Percentiles rank a stretch among this genome's conserved stretches.
Evolutionary conservation across 2,329 filamentous ascomycete genomes (phyloP).

Genomic region (Pezizomycotina sp.): DNA sequence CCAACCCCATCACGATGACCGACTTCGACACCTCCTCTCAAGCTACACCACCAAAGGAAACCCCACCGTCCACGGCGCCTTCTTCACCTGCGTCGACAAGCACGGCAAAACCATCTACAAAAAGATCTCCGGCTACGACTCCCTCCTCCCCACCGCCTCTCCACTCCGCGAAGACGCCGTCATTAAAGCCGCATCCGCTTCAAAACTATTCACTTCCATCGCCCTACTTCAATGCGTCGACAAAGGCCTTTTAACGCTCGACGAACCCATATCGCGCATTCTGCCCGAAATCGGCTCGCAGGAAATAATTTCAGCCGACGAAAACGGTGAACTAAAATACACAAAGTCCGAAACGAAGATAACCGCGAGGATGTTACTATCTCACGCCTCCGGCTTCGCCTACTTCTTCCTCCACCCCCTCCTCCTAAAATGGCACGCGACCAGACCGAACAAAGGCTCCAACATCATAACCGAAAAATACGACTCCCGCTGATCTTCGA

Average conservation of each 20-base stretch:
- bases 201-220: conserved; percentile 37
- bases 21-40: conserved; percentile 2
- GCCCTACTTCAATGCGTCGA: conserved; percentile 41
- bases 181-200: conserved; percentile 30
- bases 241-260: conserved; percentile 34
- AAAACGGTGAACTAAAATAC: conserved; percentile 28
- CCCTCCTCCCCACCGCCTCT: neutral
- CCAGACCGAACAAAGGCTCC: conserved; percentile 22
- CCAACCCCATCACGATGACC: conserved; percentile 1
- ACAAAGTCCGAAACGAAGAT: conserved; percentile 30
- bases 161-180: conserved; percentile 26
- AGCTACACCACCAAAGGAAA: conserved; percentile 4
- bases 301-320: conserved; percentile 34
- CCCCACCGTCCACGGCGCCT: conserved; percentile 1
- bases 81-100: conserved; percentile 4
- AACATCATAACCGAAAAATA: conserved; percentile 28
- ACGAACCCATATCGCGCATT: conserved; percentile 33
- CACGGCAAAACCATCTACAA: conserved; percentile 3
- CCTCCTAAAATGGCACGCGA: conserved; percentile 8
- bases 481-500: conserved; percentile 35
- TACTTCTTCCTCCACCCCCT: conserved; percentile 32
- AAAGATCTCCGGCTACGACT: conserved; percentile 1
- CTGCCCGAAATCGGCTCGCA: conserved; percentile 36
- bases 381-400: conserved; percentile 35
- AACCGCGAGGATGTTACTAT: conserved; percentile 37